phyloP scores from a whole-genome alignment of 2,329 filamentous ascomycete species.

The Aspergillus japonicus region DNA sequence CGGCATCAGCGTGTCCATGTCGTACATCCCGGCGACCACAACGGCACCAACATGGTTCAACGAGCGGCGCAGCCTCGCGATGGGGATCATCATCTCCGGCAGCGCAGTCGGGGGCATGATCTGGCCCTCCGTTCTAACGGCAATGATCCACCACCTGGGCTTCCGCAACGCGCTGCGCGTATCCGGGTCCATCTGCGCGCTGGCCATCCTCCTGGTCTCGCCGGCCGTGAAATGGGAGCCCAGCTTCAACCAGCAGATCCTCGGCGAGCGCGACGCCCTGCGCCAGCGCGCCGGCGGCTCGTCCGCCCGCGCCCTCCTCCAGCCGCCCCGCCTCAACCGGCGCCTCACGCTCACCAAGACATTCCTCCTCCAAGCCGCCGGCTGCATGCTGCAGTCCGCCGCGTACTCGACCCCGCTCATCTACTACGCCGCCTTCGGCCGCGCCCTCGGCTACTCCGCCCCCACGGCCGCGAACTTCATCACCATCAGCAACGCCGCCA shows the following conservation, averaged over 20 bases:
- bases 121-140: background rate
- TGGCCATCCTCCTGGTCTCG: constrained; percentile 29
- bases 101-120: constrained; percentile 43
- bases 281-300: background rate
- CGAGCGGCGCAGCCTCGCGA: background rate
- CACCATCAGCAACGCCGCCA: background rate
- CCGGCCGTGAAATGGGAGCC: constrained; percentile 33
- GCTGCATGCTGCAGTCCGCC: background rate
- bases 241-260: constrained; percentile 15
- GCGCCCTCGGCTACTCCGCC: background rate
- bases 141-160: background rate
- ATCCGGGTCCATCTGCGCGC: constrained; percentile 30
- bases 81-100: constrained; percentile 27
- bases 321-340: background rate
- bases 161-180: constrained; percentile 21
- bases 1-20: background rate
- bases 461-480: background rate
- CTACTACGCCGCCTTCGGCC: background rate
- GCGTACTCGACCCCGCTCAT: background rate
- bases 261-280: background rate
- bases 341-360: background rate
- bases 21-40: background rate
- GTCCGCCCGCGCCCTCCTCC: background rate
- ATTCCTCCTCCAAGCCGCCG: background rate
- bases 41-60: background rate